Evolutionary conservation across 345 rosid genomes (phyloP), one percentile per base, ranked within the genome.

Genomic region (Rhodomyrtus tomentosa): DNA sequence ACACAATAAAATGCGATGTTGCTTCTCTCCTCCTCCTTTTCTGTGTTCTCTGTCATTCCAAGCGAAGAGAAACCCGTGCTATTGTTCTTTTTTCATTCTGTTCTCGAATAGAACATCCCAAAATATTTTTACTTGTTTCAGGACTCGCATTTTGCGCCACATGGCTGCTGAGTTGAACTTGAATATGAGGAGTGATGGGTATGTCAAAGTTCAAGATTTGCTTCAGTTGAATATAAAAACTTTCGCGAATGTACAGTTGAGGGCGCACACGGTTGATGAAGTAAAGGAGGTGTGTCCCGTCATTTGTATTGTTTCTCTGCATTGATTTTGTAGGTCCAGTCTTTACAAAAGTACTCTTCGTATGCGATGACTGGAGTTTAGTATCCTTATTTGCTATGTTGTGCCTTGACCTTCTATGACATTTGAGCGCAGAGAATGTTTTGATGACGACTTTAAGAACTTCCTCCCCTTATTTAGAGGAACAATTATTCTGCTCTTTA

Each of bases 81-180:
- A 40, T 72, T 10, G 81, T 15, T 0, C 0, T 51, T 74, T 62
- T 53, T 21, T 79, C 7, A 21, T 29, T 84, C 0, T 84, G 55
- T 0, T 53, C 52, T 73, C 40, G 0, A 68, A 6, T 32, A 20
- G 79, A 22, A 50, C 27, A 29, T 24, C 22, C 29, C 42, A 12
- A 45, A 81, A 76, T 20, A 0, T 73, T 40, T 90, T 74, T 42
- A 27, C 16, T 83, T 40, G 48, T 72, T 87, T 83, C 81, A 96
- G 99, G 91, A 94, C 99, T 36, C 86, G 94, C 7, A 87, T 95
- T 82, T 90, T 95, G 91, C 89, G 98, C 5, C 99, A 96, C 84
- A 91, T 85, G 95, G 95, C 98, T 85, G 87, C 88, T 74, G 98
- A 96, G 85, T 84, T 95, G 50, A 93, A 89, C 50, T 86, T 96